A percentile compares a stretch with the other conserved stretches of the same genome.
Conservation (phyloP, 2,329 filamentous ascomycete species). For the Aulographum hederae region DNA sequence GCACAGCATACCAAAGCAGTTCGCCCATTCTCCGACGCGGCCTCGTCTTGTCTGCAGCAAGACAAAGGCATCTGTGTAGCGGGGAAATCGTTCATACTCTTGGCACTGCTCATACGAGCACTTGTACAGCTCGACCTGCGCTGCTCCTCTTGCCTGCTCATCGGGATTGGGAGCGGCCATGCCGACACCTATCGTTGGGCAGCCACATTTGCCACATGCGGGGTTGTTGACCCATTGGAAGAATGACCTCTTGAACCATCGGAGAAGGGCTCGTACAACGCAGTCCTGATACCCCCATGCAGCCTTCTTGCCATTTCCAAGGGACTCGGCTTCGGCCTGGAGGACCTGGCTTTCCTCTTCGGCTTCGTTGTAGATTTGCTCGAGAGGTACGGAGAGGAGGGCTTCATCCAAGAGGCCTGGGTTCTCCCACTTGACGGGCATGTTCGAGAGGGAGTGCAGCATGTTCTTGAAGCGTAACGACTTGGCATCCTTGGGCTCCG, state of each 20-base stretch:
- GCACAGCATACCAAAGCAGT: conserved; percentile 98
- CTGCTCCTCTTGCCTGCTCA: conserved; percentile 73
- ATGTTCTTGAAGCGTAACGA: conserved; percentile 43
- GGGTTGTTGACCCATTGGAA: conserved; percentile 97
- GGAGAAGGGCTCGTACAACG: conserved; percentile 72
- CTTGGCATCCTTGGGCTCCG: conserved; percentile 40
- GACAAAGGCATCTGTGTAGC: conserved; percentile 90
- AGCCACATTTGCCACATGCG: conserved; percentile 61
- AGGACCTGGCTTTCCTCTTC: conserved; percentile 85
- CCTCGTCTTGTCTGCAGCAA: conserved; percentile 73
- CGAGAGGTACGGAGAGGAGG: conserved; percentile 66
- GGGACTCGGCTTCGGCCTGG: conserved; percentile 71
- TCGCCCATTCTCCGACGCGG: conserved; percentile 88
- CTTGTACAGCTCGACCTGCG: conserved; percentile 74
- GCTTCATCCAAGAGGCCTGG: conserved; percentile 88
- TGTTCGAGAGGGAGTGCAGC: conserved; percentile 68
- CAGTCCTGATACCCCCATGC: conserved; percentile 98
- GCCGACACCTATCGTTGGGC: conserved; percentile 66
- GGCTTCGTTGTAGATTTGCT: conserved; percentile 82
- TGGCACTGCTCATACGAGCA: conserved; percentile 64
- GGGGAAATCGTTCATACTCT: conserved; percentile 72
- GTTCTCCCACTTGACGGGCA: conserved; percentile 90
- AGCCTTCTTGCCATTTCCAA: conserved; percentile 60
- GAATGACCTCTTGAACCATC: conserved; percentile 92
- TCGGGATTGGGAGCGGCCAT: conserved; percentile 75